These are phyloP conservation scores for Ophiocordyceps australis DNA, from an alignment of 2,329 filamentous ascomycete species.

Conservation along the genomic window DNA sequence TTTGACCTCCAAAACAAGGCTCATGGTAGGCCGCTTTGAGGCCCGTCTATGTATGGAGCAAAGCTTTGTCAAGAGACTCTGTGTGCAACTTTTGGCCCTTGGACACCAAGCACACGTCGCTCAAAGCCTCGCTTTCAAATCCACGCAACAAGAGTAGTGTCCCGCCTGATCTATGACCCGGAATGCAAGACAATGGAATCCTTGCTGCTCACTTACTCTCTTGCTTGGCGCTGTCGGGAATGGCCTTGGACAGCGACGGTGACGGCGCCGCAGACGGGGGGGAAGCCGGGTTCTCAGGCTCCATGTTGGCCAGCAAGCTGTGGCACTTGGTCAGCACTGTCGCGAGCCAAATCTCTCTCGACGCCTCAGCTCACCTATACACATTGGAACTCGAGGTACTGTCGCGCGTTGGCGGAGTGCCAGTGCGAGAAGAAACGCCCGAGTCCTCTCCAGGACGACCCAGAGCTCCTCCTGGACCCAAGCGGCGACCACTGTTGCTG, in stretches of 20 bases:
- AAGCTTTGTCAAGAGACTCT: no score
- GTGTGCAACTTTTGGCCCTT: conserved; percentile 28
- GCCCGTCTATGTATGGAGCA: no score
- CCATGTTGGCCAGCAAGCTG: conserved; percentile 42
- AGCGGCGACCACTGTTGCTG: conserved; percentile 73
- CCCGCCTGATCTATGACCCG: conserved; percentile 32
- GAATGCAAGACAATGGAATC: conserved; percentile 24
- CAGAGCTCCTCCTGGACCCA: conserved; percentile 58
- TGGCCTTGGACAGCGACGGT: conserved; percentile 45
- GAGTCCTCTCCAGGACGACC: conserved; percentile 69
- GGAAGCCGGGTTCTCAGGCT: conserved; percentile 45
- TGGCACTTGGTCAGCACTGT: conserved; percentile 2
- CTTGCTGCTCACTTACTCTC: conserved; percentile 21
- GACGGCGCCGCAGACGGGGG: conserved; percentile 52
- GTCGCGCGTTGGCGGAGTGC: conserved; percentile 55
- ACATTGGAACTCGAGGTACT: conserved; percentile 61
- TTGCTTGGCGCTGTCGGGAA: conserved; percentile 37
- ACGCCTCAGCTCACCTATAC: conserved; percentile 55
- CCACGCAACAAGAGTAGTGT: no score
- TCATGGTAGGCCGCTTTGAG: no score
- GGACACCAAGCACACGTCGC: conserved; percentile 25
- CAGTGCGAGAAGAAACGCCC: conserved; percentile 71
- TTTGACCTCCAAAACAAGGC: neutral
- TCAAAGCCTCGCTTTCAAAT: no score
- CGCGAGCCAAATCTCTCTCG: neutral